phyloP scores from a whole-genome alignment of 164 flowering plant species.

The Nymphaea colorata region DNA sequence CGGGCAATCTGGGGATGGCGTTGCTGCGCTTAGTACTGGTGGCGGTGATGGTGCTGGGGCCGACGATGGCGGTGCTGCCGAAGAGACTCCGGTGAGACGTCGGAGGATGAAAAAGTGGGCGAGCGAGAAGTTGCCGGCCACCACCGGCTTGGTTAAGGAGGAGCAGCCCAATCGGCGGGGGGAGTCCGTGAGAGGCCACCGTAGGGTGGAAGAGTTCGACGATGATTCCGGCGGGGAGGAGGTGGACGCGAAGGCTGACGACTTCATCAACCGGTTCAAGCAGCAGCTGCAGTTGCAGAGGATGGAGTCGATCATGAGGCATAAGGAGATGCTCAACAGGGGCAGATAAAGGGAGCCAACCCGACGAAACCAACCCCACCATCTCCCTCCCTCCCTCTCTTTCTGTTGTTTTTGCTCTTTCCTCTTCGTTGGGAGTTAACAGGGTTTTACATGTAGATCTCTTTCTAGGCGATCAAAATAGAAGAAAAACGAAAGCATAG shows the following conservation, averaged over 20 bases:
- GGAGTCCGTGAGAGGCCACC: constrained; percentile 13
- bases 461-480: no score
- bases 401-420: neutral
- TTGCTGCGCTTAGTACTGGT: neutral
- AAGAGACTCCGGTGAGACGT: constrained; percentile 6
- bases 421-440: no score
- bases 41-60: neutral
- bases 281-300: constrained; percentile 45
- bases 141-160: constrained; percentile 7
- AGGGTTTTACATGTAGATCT: no score
- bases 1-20: neutral
- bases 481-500: no score
- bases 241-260: constrained; percentile 49
- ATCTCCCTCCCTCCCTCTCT: neutral
- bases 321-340: constrained; percentile 24
- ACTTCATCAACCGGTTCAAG: constrained; percentile 43
- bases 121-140: constrained; percentile 12
- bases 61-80: constrained; percentile 6
- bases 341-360: constrained; percentile 2
- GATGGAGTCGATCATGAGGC: constrained; percentile 33
- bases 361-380: neutral
- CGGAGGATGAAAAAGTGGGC: constrained; percentile 24
- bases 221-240: constrained; percentile 23
- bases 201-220: constrained; percentile 2
- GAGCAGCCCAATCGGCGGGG: constrained; percentile 9